Evolutionary conservation across 2,329 filamentous ascomycete species (phyloP).

Genomic region (Paraphaeosphaeria sporulosa): DNA sequence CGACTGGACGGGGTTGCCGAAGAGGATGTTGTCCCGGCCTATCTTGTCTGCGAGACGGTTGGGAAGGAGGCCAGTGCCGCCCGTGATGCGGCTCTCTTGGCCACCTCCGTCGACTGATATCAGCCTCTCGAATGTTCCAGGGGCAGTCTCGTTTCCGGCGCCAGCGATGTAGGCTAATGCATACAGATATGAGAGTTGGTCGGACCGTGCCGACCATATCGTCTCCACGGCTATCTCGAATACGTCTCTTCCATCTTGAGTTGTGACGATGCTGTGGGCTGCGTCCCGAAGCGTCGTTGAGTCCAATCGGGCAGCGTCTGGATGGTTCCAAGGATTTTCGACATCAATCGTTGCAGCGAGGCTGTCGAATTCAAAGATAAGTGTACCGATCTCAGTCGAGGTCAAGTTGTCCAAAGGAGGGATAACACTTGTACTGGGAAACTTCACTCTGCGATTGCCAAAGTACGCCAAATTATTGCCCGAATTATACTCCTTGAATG

Average conservation of each 20-base stretch:
- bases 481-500: not conserved
- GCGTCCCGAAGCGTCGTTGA: not conserved
- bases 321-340: not conserved
- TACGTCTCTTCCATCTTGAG: not conserved
- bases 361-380: not conserved
- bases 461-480: not conserved
- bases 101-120: slow-evolving; percentile 20
- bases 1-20: not conserved
- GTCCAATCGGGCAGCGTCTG: not conserved
- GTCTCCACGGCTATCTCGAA: not conserved
- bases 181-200: slow-evolving; percentile 27
- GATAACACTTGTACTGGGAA: not conserved
- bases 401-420: not conserved
- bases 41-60: slow-evolving; percentile 20
- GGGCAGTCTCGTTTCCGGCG: slow-evolving; percentile 27
- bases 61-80: slow-evolving; percentile 26
- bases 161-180: slow-evolving; percentile 29
- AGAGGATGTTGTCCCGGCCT: slow-evolving; percentile 23
- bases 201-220: slow-evolving; percentile 24
- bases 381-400: not conserved
- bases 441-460: not conserved
- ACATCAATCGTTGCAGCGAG: not conserved
- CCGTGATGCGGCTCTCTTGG: slow-evolving; percentile 30
- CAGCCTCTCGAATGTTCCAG: slow-evolving; percentile 24
- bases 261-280: not conserved